Base-by-base conservation (phyloP, 2,329 filamentous ascomycete genomes). In the Didymella exigua region DNA sequence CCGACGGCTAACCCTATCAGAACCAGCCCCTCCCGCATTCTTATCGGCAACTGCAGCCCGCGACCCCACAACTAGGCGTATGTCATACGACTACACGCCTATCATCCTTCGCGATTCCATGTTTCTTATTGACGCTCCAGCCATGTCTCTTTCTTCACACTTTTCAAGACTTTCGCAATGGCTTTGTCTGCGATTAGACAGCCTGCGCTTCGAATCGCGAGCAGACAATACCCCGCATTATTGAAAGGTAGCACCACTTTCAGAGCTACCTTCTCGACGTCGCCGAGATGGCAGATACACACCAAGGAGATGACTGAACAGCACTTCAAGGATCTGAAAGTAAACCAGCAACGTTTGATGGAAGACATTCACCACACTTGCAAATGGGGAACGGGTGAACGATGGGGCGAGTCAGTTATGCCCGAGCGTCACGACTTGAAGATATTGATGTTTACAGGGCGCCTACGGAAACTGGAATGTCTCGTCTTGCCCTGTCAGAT, bases 401-500 rank as follows among this genome's bases (percentile, higher is more conserved):
- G 80, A 75, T 90, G 87, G 86, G 87, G 87, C 75, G 78, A 82
- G 87, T 87, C 79, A 54, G 63, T 51, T 14, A 27, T 41, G 31
- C 10, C 19, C 23, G 8, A 37, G 8, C 29, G n/a, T 21, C 16
- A 11, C 13, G 2, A 27, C 7, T 19, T n/a, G 30, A 11, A 44
- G 18, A 16, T 52, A 19, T 27, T 57, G 29, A 57, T 27, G 7
- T 4, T 30, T 14, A 19, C 54, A 83, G 82, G 36, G 76, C 67
- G 19, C 68, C 76, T 19, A 89, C 84, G 11, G 85, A 92, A 54
- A 89, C 87, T 1, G 90, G 90, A 53, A 93, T 93, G 90, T 83
- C 85, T 23, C 86, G 90, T 1, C 82, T 93, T 1, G 79, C 89
- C 3, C 80, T 93, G 18, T 87, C 86, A 2, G 85, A 92, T 63